phyloP scores from a whole-genome alignment of 2,329 filamentous ascomycete genomes.

The Talaromyces rugulosus region DNA sequence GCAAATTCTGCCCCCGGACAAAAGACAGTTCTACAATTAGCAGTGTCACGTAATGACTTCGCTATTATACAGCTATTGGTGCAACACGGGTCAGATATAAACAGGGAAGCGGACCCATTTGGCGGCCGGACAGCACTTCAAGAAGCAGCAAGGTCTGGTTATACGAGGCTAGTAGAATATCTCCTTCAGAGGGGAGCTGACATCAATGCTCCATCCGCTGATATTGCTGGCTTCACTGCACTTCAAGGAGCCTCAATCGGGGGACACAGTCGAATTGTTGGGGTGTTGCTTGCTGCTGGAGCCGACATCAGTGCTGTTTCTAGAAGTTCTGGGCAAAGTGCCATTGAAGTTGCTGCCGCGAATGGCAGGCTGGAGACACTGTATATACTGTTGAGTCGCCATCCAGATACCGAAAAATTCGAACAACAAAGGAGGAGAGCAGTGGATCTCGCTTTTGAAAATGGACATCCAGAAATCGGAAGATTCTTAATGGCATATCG shows the following conservation, averaged over 20 bases:
- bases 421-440: slow-evolving; percentile 11
- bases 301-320: slow-evolving; percentile 11
- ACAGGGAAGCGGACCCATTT: slow-evolving; percentile 7
- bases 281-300: slow-evolving; percentile 26
- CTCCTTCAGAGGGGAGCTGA: slow-evolving; percentile 13
- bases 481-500: slow-evolving; percentile 13
- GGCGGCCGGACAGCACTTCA: slow-evolving; percentile 13
- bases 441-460: slow-evolving; percentile 10
- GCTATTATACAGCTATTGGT: slow-evolving; percentile 17
- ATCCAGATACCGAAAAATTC: slow-evolving; percentile 15
- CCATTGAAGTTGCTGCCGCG: slow-evolving; percentile 29
- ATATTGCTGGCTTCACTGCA: slow-evolving; percentile 8
- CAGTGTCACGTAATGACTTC: slow-evolving; percentile 11
- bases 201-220: slow-evolving; percentile 13
- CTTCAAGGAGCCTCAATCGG: slow-evolving; percentile 25
- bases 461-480: slow-evolving; percentile 13
- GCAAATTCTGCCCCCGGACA: slow-evolving; percentile 2
- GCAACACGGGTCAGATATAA: slow-evolving; percentile 17
- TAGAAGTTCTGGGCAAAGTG: slow-evolving; percentile 19
- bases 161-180: slow-evolving; percentile 9
- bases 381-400: slow-evolving; percentile 21
- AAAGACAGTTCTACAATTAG: slow-evolving; percentile 17
- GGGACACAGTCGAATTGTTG: slow-evolving; percentile 32
- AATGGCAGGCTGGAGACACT: slow-evolving; percentile 27
- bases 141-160: slow-evolving; percentile 12